Percentiles rank a stretch among this genome's conserved stretches.
Conservation (phyloP, 768 basidiomycete species). For the Crassisporium funariophilum region DNA sequence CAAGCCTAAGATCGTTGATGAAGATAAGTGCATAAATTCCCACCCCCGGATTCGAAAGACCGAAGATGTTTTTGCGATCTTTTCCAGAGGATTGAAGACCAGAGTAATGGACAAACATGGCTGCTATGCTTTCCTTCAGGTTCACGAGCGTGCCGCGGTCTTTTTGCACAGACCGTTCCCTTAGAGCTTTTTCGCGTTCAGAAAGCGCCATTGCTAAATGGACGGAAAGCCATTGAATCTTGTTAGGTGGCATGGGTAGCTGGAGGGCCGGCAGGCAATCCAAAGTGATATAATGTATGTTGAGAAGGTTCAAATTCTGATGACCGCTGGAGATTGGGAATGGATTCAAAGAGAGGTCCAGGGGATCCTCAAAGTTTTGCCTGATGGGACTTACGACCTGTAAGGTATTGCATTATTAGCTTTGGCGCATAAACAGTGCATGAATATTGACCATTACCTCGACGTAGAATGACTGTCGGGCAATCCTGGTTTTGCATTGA, state of each 20-base stretch:
- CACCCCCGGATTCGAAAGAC: conserved; percentile 20
- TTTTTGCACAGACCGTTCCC: conserved; percentile 2
- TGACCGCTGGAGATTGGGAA: conserved; percentile 28
- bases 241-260: conserved; percentile 6
- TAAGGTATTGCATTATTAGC: conserved; percentile 16
- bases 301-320: conserved; percentile 20
- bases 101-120: conserved; percentile 18
- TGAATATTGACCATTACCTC: conserved; percentile 35
- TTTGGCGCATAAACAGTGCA: conserved; percentile 16
- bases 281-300: conserved; percentile 32
- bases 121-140: conserved; percentile 23
- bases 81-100: conserved; percentile 4
- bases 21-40: conserved; percentile 45
- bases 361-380: conserved; percentile 14
- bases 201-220: conserved; percentile 26
- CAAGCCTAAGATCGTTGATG: conserved; percentile 46
- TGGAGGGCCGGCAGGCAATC: conserved; percentile 13
- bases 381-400: conserved; percentile 31
- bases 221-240: conserved; percentile 23
- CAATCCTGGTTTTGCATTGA: conserved; percentile 44
- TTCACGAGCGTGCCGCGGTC: conserved; percentile 17
- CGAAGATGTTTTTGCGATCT: conserved; percentile 17
- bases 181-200: conserved; percentile 14
- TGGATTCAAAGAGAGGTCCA: conserved; percentile 21
- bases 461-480: conserved; percentile 56